phyloP scores from a whole-genome alignment of 352 stramenopile genomes.

The Thalassiosira allenii region DNA sequence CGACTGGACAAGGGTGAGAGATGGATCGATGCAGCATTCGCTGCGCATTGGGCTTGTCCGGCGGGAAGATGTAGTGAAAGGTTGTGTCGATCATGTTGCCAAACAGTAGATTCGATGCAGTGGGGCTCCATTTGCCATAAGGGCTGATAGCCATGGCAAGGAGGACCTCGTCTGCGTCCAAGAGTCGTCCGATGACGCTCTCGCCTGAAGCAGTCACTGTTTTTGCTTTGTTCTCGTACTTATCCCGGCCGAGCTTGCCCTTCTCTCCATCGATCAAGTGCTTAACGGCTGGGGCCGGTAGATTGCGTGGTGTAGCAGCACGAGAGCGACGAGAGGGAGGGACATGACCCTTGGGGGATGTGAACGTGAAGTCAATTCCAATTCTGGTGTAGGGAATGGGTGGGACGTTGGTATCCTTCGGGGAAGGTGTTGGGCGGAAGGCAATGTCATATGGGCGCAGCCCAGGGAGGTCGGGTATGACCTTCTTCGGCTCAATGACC shows the following conservation, averaged over 20 bases:
- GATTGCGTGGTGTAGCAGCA: constrained; percentile 6
- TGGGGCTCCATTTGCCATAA: not conserved
- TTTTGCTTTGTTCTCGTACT: not conserved
- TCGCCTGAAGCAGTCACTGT: constrained; percentile 2
- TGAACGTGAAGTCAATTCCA: constrained; percentile 21
- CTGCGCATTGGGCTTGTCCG: not conserved
- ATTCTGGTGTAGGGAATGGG: not conserved
- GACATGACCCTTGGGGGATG: constrained; percentile 3
- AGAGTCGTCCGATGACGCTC: constrained; percentile 2
- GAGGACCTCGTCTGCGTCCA: not conserved
- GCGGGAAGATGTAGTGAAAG: not conserved
- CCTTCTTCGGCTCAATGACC: not conserved
- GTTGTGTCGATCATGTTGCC: not conserved
- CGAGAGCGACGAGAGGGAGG: constrained; percentile 2
- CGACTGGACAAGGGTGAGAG: not conserved
- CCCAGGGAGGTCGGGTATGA: not conserved
- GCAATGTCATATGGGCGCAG: constrained; percentile 12
- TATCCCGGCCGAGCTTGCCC: constrained; percentile 12
- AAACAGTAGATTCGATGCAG: not conserved
- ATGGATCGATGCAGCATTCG: not conserved
- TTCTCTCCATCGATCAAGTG: constrained; percentile 1
- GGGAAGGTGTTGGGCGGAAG: not conserved
- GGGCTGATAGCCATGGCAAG: constrained; percentile 3
- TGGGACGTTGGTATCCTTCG: not conserved
- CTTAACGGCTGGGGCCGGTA: constrained; percentile 18